Evolutionary conservation across 2,329 filamentous ascomycete genomes (phyloP).

Genomic region (Botryosphaeria dothidea): DNA sequence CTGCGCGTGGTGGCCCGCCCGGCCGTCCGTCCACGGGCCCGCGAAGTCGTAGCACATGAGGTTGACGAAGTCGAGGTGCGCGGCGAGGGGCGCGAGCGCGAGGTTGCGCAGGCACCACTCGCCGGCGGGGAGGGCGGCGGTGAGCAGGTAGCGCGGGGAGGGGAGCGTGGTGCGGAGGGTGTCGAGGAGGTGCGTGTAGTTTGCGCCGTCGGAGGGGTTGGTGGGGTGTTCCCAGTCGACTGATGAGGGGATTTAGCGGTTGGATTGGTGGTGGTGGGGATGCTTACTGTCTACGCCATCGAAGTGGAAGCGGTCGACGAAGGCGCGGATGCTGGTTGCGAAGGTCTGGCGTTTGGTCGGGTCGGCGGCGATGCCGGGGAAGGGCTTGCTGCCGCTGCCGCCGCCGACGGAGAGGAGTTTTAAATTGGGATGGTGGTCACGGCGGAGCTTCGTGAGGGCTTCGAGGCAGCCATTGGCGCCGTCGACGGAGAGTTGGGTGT

Average conservation of each 20-base stretch:
- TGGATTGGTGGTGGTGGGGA: neutral
- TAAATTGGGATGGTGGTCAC: conserved; percentile 63
- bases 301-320: conserved; percentile 71
- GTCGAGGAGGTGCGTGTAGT: conserved; percentile 71
- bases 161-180: conserved; percentile 68
- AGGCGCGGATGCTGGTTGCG: conserved; percentile 64
- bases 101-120: conserved; percentile 68
- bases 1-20: conserved; percentile 74
- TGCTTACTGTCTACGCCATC: conserved; percentile 51
- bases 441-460: conserved; percentile 72
- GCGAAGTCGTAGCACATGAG: conserved; percentile 80
- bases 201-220: conserved; percentile 63
- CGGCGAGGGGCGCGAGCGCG: conserved; percentile 61
- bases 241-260: conserved; percentile 46
- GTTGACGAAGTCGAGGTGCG: conserved; percentile 73
- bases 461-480: conserved; percentile 62
- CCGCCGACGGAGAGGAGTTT: conserved; percentile 78
- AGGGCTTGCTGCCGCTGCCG: conserved; percentile 64
- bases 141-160: conserved; percentile 66
- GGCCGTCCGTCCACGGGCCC: conserved; percentile 67
- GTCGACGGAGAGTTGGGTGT: conserved; percentile 70
- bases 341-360: conserved; percentile 66
- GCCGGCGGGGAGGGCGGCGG: conserved; percentile 70
- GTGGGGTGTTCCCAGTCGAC: conserved; percentile 81
- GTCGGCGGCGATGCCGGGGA: conserved; percentile 65